phyloP scores from a whole-genome alignment of 2,329 filamentous ascomycete genomes.

The Penicillium sp. region DNA sequence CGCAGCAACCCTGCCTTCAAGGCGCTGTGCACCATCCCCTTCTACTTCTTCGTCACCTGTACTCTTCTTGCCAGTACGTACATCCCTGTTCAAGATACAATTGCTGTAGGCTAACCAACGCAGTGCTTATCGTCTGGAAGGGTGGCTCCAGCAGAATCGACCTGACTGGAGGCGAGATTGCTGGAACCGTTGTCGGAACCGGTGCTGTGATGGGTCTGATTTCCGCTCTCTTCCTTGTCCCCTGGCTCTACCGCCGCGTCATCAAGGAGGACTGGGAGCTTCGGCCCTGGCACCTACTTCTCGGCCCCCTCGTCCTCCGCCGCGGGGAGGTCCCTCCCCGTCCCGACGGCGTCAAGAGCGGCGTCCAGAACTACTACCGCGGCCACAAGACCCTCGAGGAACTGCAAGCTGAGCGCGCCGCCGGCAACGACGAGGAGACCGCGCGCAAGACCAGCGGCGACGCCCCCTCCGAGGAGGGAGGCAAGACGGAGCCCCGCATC shows the following conservation, averaged over 20 bases:
- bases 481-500: not conserved
- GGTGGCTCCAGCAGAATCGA: constrained; percentile 23
- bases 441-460: constrained; percentile 1
- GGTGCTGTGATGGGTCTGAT: constrained; percentile 20
- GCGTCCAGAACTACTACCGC: constrained; percentile 23
- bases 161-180: constrained; percentile 18
- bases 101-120: not conserved
- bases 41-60: constrained; percentile 26
- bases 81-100: not conserved
- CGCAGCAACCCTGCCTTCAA: constrained; percentile 19
- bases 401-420: constrained; percentile 21
- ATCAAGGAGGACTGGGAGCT: constrained; percentile 24
- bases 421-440: constrained; percentile 7
- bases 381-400: constrained; percentile 27
- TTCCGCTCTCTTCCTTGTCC: constrained; percentile 17
- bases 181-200: constrained; percentile 22
- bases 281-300: constrained; percentile 19
- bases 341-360: constrained; percentile 8
- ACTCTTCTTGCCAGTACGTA: constrained; percentile 23
- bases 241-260: constrained; percentile 24
- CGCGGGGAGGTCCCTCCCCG: constrained; percentile 21
- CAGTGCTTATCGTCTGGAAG: constrained; percentile 30
- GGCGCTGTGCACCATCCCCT: constrained; percentile 20
- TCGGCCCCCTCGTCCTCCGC: constrained; percentile 24
- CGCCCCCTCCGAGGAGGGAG: not conserved